Evolutionary conservation across 306 rosid species (phyloP), one percentile per base, ranked within the genome.

Genomic region (Quillaja saponaria): DNA sequence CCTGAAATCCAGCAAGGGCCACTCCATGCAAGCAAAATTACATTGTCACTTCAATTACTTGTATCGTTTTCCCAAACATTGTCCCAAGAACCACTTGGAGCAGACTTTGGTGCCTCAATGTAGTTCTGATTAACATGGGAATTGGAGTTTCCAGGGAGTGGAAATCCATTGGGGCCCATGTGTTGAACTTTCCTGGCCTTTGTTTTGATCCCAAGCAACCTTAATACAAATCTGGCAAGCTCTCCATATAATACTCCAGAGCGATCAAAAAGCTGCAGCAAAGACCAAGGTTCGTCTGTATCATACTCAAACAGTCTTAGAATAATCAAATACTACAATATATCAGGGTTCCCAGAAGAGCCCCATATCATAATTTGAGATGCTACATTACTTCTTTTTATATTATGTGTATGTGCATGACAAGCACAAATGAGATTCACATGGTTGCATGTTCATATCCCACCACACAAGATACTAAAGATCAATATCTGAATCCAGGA

Each of bases 171-270:
- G 14, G 87, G 94, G 66, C 95, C 95, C 34, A 67, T 50, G 0
- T 77, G 84, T 7, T 62, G 71, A 68, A 72, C 81, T 67, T 67
- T 81, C 62, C 71, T 75, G 8, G 69, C 34, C 78, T 87, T 87
- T 4, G 87, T 66, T 83, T 19, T 85, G 46, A 90, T 47, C 44
- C 96, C 97, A 38, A 87, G 90, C 59, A 90, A 58, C 66, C 97
- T 86, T 57, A 90, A 60, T 12, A 71, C 96, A 67, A 90, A 87
- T 76, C 96, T 83, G 31, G 97, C 97, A n/a, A 87, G 90, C 73
- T 87, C 97, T 63, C 97, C 96, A 7, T 90, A 90, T 45, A 90
- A 80, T 59, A 90, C 4, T 42, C 97, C 97, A 9, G 94, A 90
- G 58, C 94, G 91, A 63, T 90, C 96, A 70, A 87, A 87, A 58